These are phyloP conservation scores for Claviceps pazoutovae DNA, from an alignment of 2,329 filamentous ascomycete species.

Conservation along the genomic window DNA sequence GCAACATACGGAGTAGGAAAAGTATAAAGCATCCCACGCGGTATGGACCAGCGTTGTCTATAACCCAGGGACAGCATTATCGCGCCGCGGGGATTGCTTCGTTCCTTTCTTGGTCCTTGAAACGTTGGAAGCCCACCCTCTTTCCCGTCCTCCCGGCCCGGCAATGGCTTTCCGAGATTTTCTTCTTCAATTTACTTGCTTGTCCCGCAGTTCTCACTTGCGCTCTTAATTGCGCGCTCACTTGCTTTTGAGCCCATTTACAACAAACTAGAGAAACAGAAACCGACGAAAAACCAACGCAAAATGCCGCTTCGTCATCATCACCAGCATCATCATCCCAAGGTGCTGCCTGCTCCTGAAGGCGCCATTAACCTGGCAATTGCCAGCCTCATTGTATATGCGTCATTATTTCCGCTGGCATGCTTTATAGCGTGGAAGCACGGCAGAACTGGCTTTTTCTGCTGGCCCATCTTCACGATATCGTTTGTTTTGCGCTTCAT, in stretches of 20 bases:
- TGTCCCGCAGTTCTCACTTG: background rate
- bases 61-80: too few species aligned
- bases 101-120: too few species aligned
- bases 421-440: constrained; percentile 1
- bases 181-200: background rate
- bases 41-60: too few species aligned
- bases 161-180: background rate
- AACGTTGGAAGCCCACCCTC: constrained; percentile 34
- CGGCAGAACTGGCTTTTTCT: background rate
- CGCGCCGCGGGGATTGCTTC: too few species aligned
- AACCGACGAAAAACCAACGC: background rate
- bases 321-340: background rate
- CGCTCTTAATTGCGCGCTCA: background rate
- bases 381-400: background rate
- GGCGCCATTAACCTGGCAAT: background rate
- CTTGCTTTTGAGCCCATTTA: background rate
- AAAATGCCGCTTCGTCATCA: background rate
- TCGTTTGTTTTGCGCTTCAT: background rate
- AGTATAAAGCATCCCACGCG: too few species aligned
- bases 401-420: background rate
- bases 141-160: constrained; percentile 44
- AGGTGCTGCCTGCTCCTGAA: background rate
- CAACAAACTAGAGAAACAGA: background rate
- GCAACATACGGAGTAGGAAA: too few species aligned
- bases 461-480: background rate